Evolutionary conservation across 2,329 filamentous ascomycete species (phyloP), one percentile per base, ranked within the genome.

Genomic region (Scedosporium apiospermum): DNA sequence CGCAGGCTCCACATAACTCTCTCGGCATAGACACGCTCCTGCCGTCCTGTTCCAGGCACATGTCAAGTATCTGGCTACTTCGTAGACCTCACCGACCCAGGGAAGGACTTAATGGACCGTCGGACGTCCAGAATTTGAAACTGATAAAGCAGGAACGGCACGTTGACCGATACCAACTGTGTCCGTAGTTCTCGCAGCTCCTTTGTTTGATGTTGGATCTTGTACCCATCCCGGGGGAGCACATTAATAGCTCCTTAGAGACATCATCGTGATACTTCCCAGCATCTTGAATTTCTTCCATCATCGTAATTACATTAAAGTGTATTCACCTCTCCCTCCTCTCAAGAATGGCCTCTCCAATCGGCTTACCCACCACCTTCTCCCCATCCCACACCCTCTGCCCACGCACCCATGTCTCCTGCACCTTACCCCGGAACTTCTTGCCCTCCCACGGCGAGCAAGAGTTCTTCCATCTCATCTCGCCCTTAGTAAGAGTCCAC

Each of bases 391-490:
- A 96, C n/a, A 96, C 82, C 72, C 83, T 87, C 66, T 77, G 78
- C 0, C 93, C 93, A 6, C 92, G 81, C 65, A 97, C 71, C 89
- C 91, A 96, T 6, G 93, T 96, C 80, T 96, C 90, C 64, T 77
- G 80, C 10, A 96, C 92, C 64, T 91, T 84, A 1, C 93, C 93
- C 57, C 81, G 83, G 69, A 97, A 87, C 38, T 78, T 81, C 74
- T 88, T 89, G 21, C 90, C 90, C 73, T 96, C 89, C 81, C 96
- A 97, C 0, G 93, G 92, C 63, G 88, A 92, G 78, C 91, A 93
- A 71, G 91, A 91, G 75, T 97, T 96, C 75, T 91, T 88, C 83
- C 96, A 99, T 67, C 95, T 83, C 92, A 99, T 96, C 59, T 91
- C 91, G 65, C 83, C 86, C 18, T 83, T 80, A 63, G 84, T 77